A percentile compares a stretch with the other conserved stretches of the same genome.
These are phyloP conservation scores for Phytophthora pisi DNA, from an alignment of 352 stramenopile genomes.

Conservation along the genomic window DNA sequence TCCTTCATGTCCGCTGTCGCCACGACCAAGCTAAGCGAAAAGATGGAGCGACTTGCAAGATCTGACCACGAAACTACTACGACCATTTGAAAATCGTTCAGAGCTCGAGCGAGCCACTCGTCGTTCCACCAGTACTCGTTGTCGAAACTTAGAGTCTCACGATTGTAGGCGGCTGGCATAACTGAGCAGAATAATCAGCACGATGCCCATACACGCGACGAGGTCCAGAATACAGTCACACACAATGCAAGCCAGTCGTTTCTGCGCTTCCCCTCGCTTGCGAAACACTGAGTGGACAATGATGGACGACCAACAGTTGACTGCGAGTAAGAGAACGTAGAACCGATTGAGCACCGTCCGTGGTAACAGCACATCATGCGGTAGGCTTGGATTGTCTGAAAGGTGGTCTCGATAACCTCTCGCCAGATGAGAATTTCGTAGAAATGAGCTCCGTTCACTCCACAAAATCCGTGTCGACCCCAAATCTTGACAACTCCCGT, in stretches of 20 bases:
- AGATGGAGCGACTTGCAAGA: conserved; percentile 28
- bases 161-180: conserved; percentile 16
- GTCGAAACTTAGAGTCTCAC: conserved; percentile 4
- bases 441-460: conserved; percentile 6
- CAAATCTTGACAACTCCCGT: background rate
- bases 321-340: conserved; percentile 24
- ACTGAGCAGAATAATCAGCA: conserved; percentile 6
- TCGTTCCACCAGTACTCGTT: conserved; percentile 30
- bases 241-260: conserved; percentile 19
- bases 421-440: conserved; percentile 3
- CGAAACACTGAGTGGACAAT: conserved; percentile 5
- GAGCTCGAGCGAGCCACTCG: conserved; percentile 27
- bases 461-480: background rate
- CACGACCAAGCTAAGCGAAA: conserved; percentile 27
- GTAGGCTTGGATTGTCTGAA: conserved; percentile 28
- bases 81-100: conserved; percentile 40
- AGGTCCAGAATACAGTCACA: conserved; percentile 28
- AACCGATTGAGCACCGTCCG: conserved; percentile 30
- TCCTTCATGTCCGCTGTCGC: conserved; percentile 30
- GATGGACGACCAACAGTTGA: conserved; percentile 28
- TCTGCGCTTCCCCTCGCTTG: conserved; percentile 1
- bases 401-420: conserved; percentile 20
- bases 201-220: conserved; percentile 18
- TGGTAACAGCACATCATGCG: conserved; percentile 24
- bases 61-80: conserved; percentile 36